These are phyloP conservation scores for Sedum album DNA, from an alignment of 164 flowering plant genomes.

Conservation along the genomic window DNA sequence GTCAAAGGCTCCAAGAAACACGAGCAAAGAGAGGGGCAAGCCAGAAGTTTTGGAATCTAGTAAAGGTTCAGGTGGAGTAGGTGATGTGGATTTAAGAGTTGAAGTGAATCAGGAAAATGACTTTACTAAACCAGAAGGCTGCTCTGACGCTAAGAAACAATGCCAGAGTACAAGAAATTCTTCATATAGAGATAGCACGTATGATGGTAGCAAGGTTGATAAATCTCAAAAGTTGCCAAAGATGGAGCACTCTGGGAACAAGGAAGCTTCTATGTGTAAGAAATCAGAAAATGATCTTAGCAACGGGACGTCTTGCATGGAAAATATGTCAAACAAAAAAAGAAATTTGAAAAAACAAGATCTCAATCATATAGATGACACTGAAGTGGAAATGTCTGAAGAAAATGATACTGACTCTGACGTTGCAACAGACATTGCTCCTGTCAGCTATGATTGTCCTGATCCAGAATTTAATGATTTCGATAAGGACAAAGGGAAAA, in stretches of 20 bases:
- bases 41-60: background rate
- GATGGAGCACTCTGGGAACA: background rate
- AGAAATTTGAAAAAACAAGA: background rate
- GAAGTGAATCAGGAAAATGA: background rate
- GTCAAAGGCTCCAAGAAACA: background rate
- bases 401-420: background rate
- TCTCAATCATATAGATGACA: background rate
- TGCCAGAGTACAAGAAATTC: too few relatives aligned
- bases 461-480: background rate
- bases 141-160: too few relatives aligned
- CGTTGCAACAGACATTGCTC: background rate
- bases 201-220: too few relatives aligned
- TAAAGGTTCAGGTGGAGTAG: background rate
- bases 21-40: background rate
- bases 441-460: slow-evolving; percentile 1
- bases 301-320: background rate
- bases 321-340: background rate
- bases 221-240: background rate
- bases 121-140: background rate
- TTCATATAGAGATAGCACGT: too few relatives aligned
- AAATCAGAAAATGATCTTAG: background rate
- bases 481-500: slow-evolving; percentile 17
- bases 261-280: too few relatives aligned
- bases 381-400: background rate
- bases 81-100: background rate